Percentiles rank a stretch among this genome's conserved stretches.
Conservation (phyloP, 257 asterid genomes). For the Solanum bulbocastanum region DNA sequence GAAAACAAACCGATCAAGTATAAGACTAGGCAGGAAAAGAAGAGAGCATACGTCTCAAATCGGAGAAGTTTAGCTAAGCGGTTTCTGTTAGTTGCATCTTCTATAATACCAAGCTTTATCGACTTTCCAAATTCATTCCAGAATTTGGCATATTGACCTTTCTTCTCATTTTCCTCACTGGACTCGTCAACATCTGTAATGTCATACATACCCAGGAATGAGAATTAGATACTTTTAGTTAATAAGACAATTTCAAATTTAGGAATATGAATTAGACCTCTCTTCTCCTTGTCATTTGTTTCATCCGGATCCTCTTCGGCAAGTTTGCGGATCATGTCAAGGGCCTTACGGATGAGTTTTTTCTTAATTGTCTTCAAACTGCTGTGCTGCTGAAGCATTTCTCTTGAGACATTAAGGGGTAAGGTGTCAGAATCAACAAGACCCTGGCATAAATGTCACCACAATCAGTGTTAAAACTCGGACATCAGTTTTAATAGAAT, state of each 20-base stretch:
- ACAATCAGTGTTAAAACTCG: not conserved
- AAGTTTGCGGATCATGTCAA: slow-evolving; percentile 88
- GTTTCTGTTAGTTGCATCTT: slow-evolving; percentile 83
- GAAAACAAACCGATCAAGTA: not conserved
- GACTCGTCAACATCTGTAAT: slow-evolving; percentile 69
- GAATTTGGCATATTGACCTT: slow-evolving; percentile 73
- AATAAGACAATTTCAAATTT: not conserved
- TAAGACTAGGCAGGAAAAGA: not conserved
- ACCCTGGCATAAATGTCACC: slow-evolving; percentile 41
- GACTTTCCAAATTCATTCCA: slow-evolving; percentile 98
- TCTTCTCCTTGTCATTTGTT: slow-evolving; percentile 50
- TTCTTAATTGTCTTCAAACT: slow-evolving; percentile 94
- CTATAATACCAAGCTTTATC: slow-evolving; percentile 82
- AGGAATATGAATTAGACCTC: slow-evolving; percentile 25
- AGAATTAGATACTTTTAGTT: not conserved
- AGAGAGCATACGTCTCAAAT: slow-evolving; percentile 57
- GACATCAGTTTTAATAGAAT: not conserved
- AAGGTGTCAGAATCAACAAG: slow-evolving; percentile 96
- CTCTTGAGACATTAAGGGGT: slow-evolving; percentile 94
- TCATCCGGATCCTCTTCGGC: slow-evolving; percentile 98
- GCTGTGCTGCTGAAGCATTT: slow-evolving; percentile 95
- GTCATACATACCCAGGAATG: not conserved
- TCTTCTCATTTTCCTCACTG: slow-evolving; percentile 60
- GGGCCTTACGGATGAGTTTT: slow-evolving; percentile 95
- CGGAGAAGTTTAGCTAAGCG: slow-evolving; percentile 87